Conservation (phyloP, 2,329 filamentous ascomycete genomes). For the Alternaria dauci region DNA sequence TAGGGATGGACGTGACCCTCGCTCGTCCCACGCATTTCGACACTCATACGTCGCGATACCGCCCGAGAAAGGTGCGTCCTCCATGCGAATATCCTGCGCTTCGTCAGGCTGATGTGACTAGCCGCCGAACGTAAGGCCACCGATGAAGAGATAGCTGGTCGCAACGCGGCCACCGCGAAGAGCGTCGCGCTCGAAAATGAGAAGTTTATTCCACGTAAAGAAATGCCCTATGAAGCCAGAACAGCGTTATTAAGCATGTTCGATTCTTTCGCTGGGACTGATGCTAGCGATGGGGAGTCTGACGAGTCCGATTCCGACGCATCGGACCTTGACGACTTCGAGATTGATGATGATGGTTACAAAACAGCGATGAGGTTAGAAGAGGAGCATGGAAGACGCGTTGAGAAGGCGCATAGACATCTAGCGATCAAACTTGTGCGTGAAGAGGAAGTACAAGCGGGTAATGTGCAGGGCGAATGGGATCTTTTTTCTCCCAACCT, state of each 20-base stretch:
- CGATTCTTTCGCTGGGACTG: accelerated
- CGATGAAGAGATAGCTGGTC: background rate
- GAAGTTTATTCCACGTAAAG: background rate
- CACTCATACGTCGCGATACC: background rate
- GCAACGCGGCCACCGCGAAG: background rate
- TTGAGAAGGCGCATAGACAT: background rate
- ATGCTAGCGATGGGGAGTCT: background rate
- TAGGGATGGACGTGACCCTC: background rate
- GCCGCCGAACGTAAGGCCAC: background rate
- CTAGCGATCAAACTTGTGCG: background rate
- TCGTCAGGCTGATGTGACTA: background rate
- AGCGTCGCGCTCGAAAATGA: background rate
- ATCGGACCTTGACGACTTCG: background rate
- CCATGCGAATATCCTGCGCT: too few species aligned
- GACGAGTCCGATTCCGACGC: background rate
- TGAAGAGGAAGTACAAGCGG: background rate
- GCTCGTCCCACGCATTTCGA: background rate
- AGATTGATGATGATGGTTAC: background rate
- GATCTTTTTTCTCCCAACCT: background rate
- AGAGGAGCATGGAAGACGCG: background rate
- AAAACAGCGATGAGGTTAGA: background rate
- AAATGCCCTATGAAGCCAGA: background rate
- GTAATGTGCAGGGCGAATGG: background rate
- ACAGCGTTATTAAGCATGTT: background rate
- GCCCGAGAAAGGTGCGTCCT: background rate